Evolutionary conservation across 768 basidiomycete species (phyloP), one percentile per base, ranked within the genome.

Genomic region (Phaeotremella skinneri): DNA sequence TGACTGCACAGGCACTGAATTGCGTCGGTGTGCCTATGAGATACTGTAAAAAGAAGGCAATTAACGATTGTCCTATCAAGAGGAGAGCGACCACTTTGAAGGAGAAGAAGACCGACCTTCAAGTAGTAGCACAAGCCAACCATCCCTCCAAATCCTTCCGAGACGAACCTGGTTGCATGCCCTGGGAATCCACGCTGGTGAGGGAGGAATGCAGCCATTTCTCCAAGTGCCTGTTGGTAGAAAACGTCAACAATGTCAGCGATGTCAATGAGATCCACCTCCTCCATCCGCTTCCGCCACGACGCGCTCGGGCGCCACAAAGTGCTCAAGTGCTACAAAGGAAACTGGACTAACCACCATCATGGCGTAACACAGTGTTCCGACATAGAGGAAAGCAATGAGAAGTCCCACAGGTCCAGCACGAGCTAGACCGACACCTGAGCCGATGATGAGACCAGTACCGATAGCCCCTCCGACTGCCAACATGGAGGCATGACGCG

Each of bases 391-490:
- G 25, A 37, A 58, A 1, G 47, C 56, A 20, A 62, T 52, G 20
- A 59, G 55, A n/a, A 66, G 49, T 53, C 57, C 48, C 16, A 55
- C 64, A 25, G 64, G 64, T 32, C 69, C 69, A n/a, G 59, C 62
- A 31, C 58, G 53, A 20, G 53, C 45, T 23, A 66, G 37, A 37
- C 62, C 56, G n/a, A 37, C 53, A 27, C 64, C 64, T 6, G 61
- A 62, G 42, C 61, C 64, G 48, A 66, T 66, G 45, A 66, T 57
- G n/a, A 66, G 31, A 59, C 64, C 64, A 42, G 61, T 66, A 39
- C 64, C 64, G 55, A 64, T 61, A 23, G 63, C 63, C 16, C 63
- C 63, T 23, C 60, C 53, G 21, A 55, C 53, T 41, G 53, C 53
- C 34, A 55, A 43, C 53, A 55, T 55, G 41, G 37, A 41, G 9